Conservation (phyloP, 805 yeast genomes). For the Yarrowia sp. region DNA sequence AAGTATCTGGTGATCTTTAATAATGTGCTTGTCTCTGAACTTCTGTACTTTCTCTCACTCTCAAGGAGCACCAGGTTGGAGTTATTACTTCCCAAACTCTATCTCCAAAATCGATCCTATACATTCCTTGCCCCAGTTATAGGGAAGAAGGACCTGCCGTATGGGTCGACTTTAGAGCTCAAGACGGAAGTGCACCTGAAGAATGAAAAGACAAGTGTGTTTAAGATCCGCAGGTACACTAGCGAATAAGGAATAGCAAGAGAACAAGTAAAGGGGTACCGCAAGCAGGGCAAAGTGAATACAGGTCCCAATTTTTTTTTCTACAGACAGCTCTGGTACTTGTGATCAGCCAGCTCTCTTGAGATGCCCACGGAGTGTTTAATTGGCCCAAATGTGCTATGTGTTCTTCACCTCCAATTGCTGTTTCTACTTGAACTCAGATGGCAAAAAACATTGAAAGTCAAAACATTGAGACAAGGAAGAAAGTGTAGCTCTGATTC, state of each 20-base stretch:
- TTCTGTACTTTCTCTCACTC: no score
- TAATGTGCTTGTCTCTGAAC: no score
- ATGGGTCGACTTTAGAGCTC: constrained; percentile 21
- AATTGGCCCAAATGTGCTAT: background rate
- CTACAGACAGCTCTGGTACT: background rate
- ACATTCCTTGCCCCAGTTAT: constrained; percentile 1
- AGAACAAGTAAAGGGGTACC: background rate
- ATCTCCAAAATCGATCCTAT: background rate
- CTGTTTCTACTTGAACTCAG: background rate
- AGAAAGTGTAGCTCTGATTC: background rate
- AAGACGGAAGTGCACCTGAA: constrained; percentile 12
- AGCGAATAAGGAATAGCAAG: background rate
- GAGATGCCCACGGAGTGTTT: background rate
- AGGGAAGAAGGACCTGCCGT: constrained; percentile 3
- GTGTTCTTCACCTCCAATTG: background rate
- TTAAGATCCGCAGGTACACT: background rate
- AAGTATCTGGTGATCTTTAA: no score
- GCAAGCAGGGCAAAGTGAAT: background rate
- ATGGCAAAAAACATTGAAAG: background rate
- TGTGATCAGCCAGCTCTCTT: background rate
- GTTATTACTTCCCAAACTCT: background rate
- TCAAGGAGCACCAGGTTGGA: no score
- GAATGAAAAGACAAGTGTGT: background rate
- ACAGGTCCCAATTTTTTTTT: background rate
- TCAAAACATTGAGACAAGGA: constrained; percentile 4